Conservation (phyloP, 1,139 yeast genomes). For the Debaryomycetaceae sp. region DNA sequence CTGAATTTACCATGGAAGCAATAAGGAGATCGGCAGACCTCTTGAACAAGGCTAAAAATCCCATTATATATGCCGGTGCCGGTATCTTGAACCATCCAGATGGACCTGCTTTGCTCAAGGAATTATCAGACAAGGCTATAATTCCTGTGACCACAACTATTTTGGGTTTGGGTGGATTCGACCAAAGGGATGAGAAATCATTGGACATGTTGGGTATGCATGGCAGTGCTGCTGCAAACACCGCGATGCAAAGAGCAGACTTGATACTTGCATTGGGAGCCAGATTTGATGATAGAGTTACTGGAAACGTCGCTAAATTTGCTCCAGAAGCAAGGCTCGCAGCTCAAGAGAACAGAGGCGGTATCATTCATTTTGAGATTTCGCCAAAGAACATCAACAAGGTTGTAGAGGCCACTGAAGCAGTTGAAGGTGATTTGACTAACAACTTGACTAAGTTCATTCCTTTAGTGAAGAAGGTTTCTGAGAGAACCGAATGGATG, state of each 20-base stretch:
- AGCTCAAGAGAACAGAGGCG: conserved; percentile 85
- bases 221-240: conserved; percentile 92
- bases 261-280: conserved; percentile 93
- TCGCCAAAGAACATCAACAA: conserved; percentile 95
- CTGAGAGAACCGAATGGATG: conserved; percentile 77
- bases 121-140: conserved; percentile 83
- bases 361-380: conserved; percentile 93
- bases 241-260: conserved; percentile 92
- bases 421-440: conserved; percentile 94
- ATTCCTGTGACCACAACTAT: conserved; percentile 96
- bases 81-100: conserved; percentile 80
- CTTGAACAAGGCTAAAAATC: conserved; percentile 79
- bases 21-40: conserved; percentile 74
- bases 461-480: conserved; percentile 62
- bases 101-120: conserved; percentile 77
- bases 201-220: conserved; percentile 98
- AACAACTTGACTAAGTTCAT: conserved; percentile 68
- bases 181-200: conserved; percentile 86
- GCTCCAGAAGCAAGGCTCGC: conserved; percentile 94
- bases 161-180: conserved; percentile 92
- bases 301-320: conserved; percentile 78
- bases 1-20: conserved; percentile 74
- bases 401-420: conserved; percentile 96
- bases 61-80: conserved; percentile 87
- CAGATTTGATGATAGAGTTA: conserved; percentile 97